Percentiles rank a stretch among this genome's conserved stretches.
Conservation (phyloP, 768 basidiomycete species). For the Hericium erinaceus region DNA sequence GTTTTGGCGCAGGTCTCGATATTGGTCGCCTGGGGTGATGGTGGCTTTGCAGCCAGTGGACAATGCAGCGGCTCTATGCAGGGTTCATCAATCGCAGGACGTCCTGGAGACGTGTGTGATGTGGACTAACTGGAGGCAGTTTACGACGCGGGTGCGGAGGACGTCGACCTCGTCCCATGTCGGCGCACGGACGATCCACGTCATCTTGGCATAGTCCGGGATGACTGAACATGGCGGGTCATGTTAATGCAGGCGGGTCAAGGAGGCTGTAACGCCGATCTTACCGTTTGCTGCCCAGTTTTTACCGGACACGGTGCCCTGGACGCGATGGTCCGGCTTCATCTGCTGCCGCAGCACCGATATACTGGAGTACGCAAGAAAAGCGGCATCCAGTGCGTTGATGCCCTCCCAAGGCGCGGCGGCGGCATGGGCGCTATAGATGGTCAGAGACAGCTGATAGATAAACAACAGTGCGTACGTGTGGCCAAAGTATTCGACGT, state of each 20-base stretch:
- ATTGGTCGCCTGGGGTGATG: conserved; percentile 1
- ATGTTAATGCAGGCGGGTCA: neutral
- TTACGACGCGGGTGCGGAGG: conserved; percentile 49
- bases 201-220: conserved; percentile 73
- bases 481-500: conserved; percentile 67
- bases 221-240: conserved; percentile 42
- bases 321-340: conserved; percentile 69
- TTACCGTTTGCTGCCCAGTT: conserved; percentile 64
- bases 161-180: conserved; percentile 43
- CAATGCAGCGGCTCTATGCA: neutral
- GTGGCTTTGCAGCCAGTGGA: neutral
- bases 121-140: conserved; percentile 59
- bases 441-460: neutral
- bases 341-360: conserved; percentile 83
- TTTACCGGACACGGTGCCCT: conserved; percentile 66
- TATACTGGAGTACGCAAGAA: conserved; percentile 71
- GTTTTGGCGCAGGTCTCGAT: conserved; percentile 11
- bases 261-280: conserved; percentile 7
- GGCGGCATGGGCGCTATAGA: conserved; percentile 54
- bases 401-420: conserved; percentile 79
- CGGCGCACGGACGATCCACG: conserved; percentile 64
- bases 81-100: neutral
- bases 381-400: conserved; percentile 84
- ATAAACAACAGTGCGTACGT: conserved; percentile 34
- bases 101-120: neutral